Evolutionary conservation across 257 asterid species (phyloP).

Genomic region (Dorcoceras hygrometricum): DNA sequence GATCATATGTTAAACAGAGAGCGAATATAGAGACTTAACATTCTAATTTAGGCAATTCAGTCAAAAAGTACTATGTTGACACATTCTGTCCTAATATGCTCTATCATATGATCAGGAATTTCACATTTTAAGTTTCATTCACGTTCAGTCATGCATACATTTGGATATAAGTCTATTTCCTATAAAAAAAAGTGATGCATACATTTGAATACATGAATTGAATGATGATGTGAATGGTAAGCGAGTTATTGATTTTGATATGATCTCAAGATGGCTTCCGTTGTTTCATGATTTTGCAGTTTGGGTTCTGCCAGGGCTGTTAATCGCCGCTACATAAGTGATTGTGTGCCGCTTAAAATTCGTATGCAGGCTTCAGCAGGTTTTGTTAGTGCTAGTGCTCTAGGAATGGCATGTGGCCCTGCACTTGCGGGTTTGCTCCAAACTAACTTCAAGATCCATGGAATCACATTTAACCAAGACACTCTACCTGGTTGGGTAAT

Average conservation of each 20-base stretch:
- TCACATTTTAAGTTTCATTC: background rate
- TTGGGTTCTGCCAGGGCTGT: slow-evolving; percentile 98
- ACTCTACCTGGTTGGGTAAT: slow-evolving; percentile 98
- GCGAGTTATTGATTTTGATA: slow-evolving; percentile 22
- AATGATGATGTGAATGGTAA: slow-evolving; percentile 13
- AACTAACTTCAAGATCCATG: slow-evolving; percentile 57
- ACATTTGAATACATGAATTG: slow-evolving; percentile 9
- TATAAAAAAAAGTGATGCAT: background rate
- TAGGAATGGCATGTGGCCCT: slow-evolving; percentile 99
- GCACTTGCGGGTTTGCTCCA: slow-evolving; percentile 95
- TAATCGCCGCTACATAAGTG: slow-evolving; percentile 91
- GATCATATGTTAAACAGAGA: background rate
- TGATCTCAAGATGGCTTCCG: slow-evolving; percentile 17
- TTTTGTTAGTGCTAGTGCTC: slow-evolving; percentile 98
- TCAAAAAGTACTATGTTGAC: slow-evolving; percentile 5
- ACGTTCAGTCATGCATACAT: background rate
- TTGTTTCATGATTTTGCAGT: slow-evolving; percentile 45
- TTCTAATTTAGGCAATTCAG: background rate
- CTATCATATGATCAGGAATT: background rate
- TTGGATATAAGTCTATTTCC: too few species aligned
- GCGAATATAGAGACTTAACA: background rate
- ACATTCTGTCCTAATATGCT: slow-evolving; percentile 3
- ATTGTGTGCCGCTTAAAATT: slow-evolving; percentile 86
- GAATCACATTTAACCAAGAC: slow-evolving; percentile 70
- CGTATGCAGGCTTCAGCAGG: slow-evolving; percentile 99